A percentile compares a stretch with the other conserved stretches of the same genome.
Conservation (phyloP, 257 asterid genomes). For the Ocimum tenuiflorum region DNA sequence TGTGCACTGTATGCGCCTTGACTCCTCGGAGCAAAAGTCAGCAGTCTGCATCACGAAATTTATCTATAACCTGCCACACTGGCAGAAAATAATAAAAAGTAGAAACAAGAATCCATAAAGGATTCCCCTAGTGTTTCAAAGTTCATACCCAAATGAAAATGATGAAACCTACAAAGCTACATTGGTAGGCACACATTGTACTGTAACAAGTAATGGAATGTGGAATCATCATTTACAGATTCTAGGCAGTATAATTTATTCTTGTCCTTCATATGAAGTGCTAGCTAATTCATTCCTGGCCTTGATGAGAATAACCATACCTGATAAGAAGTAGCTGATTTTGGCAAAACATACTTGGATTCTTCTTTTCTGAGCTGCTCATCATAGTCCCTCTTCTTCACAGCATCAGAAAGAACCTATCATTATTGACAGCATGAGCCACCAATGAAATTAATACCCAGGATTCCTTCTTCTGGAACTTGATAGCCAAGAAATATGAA, state of each 20-base stretch:
- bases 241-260: neutral
- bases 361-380: conserved; percentile 90
- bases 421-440: conserved; percentile 27
- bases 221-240: too few species aligned
- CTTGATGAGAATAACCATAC: conserved; percentile 28
- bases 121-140: neutral
- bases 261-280: too few species aligned
- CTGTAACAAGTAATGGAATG: neutral
- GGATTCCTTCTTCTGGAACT: conserved; percentile 17
- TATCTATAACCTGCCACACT: neutral
- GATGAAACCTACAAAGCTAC: neutral
- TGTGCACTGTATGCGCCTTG: conserved; percentile 95
- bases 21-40: conserved; percentile 79
- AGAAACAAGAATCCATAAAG: neutral
- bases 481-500: neutral
- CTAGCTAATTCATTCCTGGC: neutral
- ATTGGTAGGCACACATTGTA: neutral
- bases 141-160: neutral
- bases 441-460: conserved; percentile 12
- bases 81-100: neutral
- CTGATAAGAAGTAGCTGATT: conserved; percentile 73
- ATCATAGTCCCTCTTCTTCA: conserved; percentile 90
- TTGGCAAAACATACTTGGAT: conserved; percentile 63
- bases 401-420: conserved; percentile 90
- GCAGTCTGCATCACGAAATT: conserved; percentile 51